Evolutionary conservation across 2,329 filamentous ascomycete genomes (phyloP), one percentile per base, ranked within the genome.

Genomic region (Fusarium buharicum): DNA sequence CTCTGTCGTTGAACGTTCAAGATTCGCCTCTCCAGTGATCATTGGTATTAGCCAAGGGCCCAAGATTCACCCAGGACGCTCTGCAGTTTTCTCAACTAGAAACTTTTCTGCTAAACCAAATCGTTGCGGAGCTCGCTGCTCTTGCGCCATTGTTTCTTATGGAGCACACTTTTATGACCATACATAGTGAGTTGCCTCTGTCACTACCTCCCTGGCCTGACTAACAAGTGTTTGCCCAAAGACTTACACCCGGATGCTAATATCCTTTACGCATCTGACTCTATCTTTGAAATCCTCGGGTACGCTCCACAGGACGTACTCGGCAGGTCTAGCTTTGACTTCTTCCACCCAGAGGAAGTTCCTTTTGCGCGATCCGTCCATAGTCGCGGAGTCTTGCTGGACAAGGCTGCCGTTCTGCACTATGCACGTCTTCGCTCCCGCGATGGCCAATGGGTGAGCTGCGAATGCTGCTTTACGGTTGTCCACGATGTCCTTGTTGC

Each of bases 111-210:
- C 16, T 34, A 50, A 36, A 48, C 46, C 39, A 55, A 24, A 47
- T 45, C 39, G 43, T 51, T 46, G 62, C 54, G 40, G 62, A 56
- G 54, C 55, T 55, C 56, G 55, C 52, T 60, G 56, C 63, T 68
- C 36, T 54, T 44, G 53, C 56, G 20, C 39, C 54, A 14, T 57
- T 41, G 44, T 46, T 49, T 51, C 46, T 50, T 43, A 91, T 92
- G 90, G 90, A 93, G 77, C 90, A 90, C 67, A 95, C 92, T 28
- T 96, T 96, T 78, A 95, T 96, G 79, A 93, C 91, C 67, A 95
- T 96, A 73, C 92, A 95, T 74, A 92, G 92, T 91, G 78, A 79
- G 87, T 81, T 37, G 61, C 55, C 33, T 39, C 30, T 45, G 12
- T 17, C n/a, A 8, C 20, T 10, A 13, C 10, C 13, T n/a, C 16